A percentile compares a stretch with the other conserved stretches of the same genome.
Conservation (phyloP, 805 yeast species). For the Phaffomyces opuntiae region DNA sequence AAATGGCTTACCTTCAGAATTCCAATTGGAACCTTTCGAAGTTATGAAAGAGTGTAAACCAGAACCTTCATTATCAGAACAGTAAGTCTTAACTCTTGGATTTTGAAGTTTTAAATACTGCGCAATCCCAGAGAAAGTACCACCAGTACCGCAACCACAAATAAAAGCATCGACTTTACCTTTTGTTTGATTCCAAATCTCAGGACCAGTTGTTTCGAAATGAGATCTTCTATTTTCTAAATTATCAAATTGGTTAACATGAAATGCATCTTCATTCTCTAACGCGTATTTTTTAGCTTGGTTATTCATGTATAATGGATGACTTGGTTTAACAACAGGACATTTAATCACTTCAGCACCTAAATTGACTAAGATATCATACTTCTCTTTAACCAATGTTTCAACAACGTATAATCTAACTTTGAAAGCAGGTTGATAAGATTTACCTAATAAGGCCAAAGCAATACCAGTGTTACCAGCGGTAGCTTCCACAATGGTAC, state of each 20-base stretch:
- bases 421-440: slow-evolving; percentile 29
- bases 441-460: slow-evolving; percentile 55
- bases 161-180: slow-evolving; percentile 55
- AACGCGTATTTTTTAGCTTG: slow-evolving; percentile 25
- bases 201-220: slow-evolving; percentile 70
- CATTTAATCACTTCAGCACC: slow-evolving; percentile 63
- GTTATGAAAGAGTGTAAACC: slow-evolving; percentile 38
- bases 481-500: slow-evolving; percentile 73
- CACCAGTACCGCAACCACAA: slow-evolving; percentile 80
- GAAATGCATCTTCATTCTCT: slow-evolving; percentile 45
- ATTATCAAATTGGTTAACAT: slow-evolving; percentile 80
- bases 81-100: slow-evolving; percentile 35
- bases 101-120: slow-evolving; percentile 46
- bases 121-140: slow-evolving; percentile 76
- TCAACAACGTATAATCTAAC: slow-evolving; percentile 74
- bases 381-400: slow-evolving; percentile 66
- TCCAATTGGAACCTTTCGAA: slow-evolving; percentile 16
- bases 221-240: slow-evolving; percentile 70
- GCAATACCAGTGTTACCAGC: slow-evolving; percentile 86
- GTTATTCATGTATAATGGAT: slow-evolving; percentile 34
- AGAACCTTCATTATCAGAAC: slow-evolving; percentile 82
- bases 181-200: slow-evolving; percentile 55
- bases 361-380: slow-evolving; percentile 46
- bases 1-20: slow-evolving; percentile 18
- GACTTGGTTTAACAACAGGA: slow-evolving; percentile 57